These are phyloP conservation scores for Pseudonitzschia pungens DNA, from an alignment of 108 stramenopile species.

Conservation along the genomic window DNA sequence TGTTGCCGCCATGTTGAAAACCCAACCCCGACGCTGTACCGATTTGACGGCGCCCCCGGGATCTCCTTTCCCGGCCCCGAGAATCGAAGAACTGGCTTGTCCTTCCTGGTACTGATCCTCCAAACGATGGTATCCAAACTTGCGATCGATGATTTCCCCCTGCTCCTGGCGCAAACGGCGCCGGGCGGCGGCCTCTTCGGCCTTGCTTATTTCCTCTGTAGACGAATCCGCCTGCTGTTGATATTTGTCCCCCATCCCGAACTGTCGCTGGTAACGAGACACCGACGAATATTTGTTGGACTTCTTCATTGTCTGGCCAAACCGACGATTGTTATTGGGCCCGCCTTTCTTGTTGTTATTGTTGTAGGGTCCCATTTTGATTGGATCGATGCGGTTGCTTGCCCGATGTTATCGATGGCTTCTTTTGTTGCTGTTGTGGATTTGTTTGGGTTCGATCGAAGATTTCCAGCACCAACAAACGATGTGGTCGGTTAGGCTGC, in stretches of 20 bases:
- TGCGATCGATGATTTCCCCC: conserved; percentile 48
- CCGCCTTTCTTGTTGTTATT: conserved; percentile 4
- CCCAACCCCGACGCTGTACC: conserved; percentile 72
- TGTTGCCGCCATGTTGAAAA: conserved; percentile 90
- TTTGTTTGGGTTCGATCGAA: no score
- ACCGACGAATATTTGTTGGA: conserved; percentile 13
- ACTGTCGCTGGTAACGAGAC: conserved; percentile 66
- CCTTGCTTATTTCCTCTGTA: neutral
- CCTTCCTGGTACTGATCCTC: conserved; percentile 33
- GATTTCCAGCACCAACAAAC: no score
- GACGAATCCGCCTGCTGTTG: conserved; percentile 18
- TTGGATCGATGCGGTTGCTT: neutral
- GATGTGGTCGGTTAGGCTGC: no score
- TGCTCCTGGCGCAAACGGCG: conserved; percentile 50
- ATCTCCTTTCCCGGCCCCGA: neutral
- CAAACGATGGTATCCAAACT: conserved; percentile 63
- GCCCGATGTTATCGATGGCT: no score
- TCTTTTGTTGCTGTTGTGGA: no score
- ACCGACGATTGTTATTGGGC: conserved; percentile 17
- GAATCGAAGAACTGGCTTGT: neutral
- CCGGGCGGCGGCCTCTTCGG: conserved; percentile 37
- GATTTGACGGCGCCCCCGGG: conserved; percentile 5
- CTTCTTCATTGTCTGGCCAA: conserved; percentile 48
- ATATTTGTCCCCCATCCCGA: conserved; percentile 29
- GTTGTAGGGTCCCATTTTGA: conserved; percentile 13